Evolutionary conservation across 768 basidiomycete species (phyloP), one percentile per base, ranked within the genome.

Genomic region (Leccinum broughii): DNA sequence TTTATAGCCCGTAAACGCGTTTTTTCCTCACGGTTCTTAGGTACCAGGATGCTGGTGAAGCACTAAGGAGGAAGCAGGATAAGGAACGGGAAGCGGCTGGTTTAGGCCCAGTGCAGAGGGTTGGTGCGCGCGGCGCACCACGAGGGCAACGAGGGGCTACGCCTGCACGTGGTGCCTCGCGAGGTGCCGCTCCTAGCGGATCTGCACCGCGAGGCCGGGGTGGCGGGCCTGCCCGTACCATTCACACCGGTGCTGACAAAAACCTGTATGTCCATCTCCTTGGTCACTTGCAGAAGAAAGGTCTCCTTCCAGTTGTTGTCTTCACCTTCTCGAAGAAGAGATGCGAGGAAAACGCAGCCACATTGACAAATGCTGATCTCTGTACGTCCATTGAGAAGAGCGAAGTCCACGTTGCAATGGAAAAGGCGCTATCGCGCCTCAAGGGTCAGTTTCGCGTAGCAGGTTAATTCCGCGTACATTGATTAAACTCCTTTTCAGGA

Each of bases 41-140:
- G 13, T 95, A 95, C 77, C 92, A 93, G 70, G 88, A 90, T 39
- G 97, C 97, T 0, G 85, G 86, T 15, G 94, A 98, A 65, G 88
- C 95, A 3, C 77, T 96, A 20, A 84, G 87, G 54, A 83, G 95
- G 39, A 99, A 98, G 76, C 97, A 99, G 74, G 97, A 98, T 72
- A 98, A 98, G 73, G 96, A 98, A 73, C 84, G 97, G 54, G 95
- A 98, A 77, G 95, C 95, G 0, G 93, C 93, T 2, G 97, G 97
- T 0, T 75, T 98, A 35, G 86, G 89, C 7, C 93, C 94, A 6
- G 86, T 95, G 0, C 91, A 93, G 66, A 84, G 88, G 56, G 82
- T 88, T 9, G 95, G 95, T 54, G 93, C 90, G 15, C 85, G 91
- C 48, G 92, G 90, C 10, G 85, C 84, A 26, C 73, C 78, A 32